Evolutionary conservation across 495 filamentous ascomycete species (phyloP).

Genomic region (Talaromyces wortmannii): DNA sequence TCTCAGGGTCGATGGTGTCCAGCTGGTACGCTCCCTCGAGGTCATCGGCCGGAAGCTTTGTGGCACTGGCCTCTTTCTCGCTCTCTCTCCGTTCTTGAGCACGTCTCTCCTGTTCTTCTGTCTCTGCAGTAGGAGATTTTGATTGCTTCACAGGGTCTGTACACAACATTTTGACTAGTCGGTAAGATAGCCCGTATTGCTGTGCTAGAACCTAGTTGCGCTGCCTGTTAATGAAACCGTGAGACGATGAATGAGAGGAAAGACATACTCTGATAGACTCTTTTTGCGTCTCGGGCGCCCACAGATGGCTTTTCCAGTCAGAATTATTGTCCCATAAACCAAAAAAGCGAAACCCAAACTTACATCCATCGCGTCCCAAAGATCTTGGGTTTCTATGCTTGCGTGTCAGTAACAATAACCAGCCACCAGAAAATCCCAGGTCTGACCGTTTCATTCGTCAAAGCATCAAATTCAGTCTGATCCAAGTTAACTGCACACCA

Average conservation of each 20-base stretch:
- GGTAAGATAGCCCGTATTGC: conserved; percentile 61
- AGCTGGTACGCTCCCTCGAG: conserved; percentile 25
- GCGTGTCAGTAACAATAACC: not conserved
- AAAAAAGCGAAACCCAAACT: conserved; percentile 7
- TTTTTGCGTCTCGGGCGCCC: conserved; percentile 56
- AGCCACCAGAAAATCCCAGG: not conserved
- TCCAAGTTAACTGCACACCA: conserved; percentile 55
- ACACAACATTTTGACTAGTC: conserved; percentile 60
- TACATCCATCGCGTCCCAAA: conserved; percentile 65
- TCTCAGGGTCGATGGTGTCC: conserved; percentile 15
- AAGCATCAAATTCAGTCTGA: conserved; percentile 29
- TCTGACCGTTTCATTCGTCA: conserved; percentile 27
- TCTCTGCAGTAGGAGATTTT: conserved; percentile 4
- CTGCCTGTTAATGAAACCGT: not conserved
- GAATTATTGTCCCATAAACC: not conserved
- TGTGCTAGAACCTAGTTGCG: conserved; percentile 31
- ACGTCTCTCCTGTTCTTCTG: not conserved
- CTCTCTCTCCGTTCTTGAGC: not conserved
- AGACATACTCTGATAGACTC: conserved; percentile 38
- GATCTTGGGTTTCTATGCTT: conserved; percentile 24
- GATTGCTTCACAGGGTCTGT: conserved; percentile 37
- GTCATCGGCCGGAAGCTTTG: conserved; percentile 15
- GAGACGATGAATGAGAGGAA: not conserved
- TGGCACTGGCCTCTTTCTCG: not conserved
- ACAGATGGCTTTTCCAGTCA: conserved; percentile 53